Evolutionary conservation across 2,329 filamentous ascomycete genomes (phyloP).

Genomic region (Cladophialophora immunda): DNA sequence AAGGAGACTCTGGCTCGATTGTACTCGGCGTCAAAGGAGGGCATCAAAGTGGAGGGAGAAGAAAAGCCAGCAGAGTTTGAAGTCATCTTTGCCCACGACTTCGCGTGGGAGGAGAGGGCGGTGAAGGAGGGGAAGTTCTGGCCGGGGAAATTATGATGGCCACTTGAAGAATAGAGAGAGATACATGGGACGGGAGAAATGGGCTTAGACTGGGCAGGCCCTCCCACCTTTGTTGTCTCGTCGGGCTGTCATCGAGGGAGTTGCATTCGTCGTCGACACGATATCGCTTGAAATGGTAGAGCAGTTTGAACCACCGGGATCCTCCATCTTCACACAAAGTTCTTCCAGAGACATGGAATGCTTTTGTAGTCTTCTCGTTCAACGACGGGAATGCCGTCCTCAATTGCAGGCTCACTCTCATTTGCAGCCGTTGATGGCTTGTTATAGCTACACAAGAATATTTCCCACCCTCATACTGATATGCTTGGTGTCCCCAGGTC

Average conservation of each 20-base stretch:
- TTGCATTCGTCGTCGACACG: too few relatives aligned
- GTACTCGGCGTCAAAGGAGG: slow-evolving; percentile 33
- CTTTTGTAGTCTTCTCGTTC: not conserved
- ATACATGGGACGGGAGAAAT: too few relatives aligned
- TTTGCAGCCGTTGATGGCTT: not conserved
- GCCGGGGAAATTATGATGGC: slow-evolving; percentile 27
- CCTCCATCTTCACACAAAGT: not conserved
- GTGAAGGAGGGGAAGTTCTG: slow-evolving; percentile 35
- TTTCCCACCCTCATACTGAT: slow-evolving; percentile 3
- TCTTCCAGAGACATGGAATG: not conserved
- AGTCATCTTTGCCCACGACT: slow-evolving; percentile 47
- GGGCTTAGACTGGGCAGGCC: too few relatives aligned
- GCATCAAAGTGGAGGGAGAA: slow-evolving; percentile 30
- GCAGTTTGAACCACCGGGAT: too few relatives aligned
- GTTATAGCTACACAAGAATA: slow-evolving; percentile 21
- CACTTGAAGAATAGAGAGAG: not conserved
- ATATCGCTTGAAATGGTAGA: not conserved
- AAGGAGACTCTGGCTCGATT: slow-evolving; percentile 41
- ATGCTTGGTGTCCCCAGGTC: not conserved
- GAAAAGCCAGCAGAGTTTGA: slow-evolving; percentile 42
- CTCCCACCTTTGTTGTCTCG: too few relatives aligned
- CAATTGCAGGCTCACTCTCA: not conserved
- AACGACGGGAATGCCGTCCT: not conserved
- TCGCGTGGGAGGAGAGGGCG: slow-evolving; percentile 43
- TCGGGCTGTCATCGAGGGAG: too few relatives aligned